phyloP scores from a whole-genome alignment of 75 land plant species.

The Pseudotsuga menziesii region DNA sequence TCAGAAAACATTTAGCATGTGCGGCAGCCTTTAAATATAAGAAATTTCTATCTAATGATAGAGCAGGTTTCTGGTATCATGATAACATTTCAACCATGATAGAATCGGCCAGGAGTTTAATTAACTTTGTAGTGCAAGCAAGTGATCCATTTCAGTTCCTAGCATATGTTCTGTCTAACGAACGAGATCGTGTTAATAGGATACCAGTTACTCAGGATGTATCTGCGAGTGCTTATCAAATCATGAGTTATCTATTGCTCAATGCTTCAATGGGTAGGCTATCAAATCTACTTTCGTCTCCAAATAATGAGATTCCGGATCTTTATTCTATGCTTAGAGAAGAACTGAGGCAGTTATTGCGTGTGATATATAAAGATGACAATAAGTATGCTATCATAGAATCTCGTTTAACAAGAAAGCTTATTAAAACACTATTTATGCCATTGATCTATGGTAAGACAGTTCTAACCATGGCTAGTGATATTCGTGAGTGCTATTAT shows the following conservation, averaged over 20 bases:
- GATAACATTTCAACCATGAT: background rate
- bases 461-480: too few relatives aligned
- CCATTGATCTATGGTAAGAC: too few relatives aligned
- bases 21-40: background rate
- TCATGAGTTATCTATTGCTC: slow-evolving; percentile 19
- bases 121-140: background rate
- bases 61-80: background rate
- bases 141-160: too few relatives aligned
- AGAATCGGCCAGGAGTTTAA: background rate
- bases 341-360: background rate
- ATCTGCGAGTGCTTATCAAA: slow-evolving; percentile 23
- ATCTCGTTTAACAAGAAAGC: background rate
- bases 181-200: background rate
- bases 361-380: background rate
- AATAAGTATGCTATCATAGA: too few relatives aligned
- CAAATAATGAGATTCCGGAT: background rate
- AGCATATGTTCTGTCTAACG: too few relatives aligned
- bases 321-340: background rate
- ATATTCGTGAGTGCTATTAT: background rate
- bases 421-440: background rate
- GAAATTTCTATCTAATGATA: background rate
- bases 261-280: slow-evolving; percentile 5
- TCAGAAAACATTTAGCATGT: background rate
- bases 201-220: slow-evolving; percentile 23
- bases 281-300: background rate